phyloP scores from a whole-genome alignment of 2,329 filamentous ascomycete genomes.

The Pseudocercospora crystallina region DNA sequence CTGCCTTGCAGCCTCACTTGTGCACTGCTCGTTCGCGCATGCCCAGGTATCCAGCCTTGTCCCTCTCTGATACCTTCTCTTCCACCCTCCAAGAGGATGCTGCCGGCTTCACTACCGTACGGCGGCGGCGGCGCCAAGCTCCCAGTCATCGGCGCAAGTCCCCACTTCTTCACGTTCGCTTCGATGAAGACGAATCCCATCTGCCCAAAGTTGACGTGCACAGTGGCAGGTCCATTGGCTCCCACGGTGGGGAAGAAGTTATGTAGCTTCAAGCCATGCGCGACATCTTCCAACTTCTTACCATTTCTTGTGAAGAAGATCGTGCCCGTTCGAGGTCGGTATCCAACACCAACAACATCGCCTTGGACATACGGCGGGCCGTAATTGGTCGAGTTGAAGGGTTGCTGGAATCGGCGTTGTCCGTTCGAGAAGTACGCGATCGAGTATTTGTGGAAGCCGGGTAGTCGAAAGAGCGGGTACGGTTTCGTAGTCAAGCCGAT shows the following conservation, averaged over 20 bases:
- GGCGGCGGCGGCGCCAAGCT: constrained; percentile 92
- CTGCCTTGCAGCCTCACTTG: constrained; percentile 70
- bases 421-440: constrained; percentile 89
- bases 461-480: constrained; percentile 89
- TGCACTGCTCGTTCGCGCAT: constrained; percentile 73
- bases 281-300: constrained; percentile 93
- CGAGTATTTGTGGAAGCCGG: constrained; percentile 90
- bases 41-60: constrained; percentile 58
- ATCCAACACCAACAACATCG: constrained; percentile 93
- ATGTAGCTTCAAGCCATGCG: constrained; percentile 86
- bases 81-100: constrained; percentile 88
- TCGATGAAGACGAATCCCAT: constrained; percentile 99
- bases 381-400: constrained; percentile 77
- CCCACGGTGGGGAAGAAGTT: constrained; percentile 99
- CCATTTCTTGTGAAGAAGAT: constrained; percentile 98
- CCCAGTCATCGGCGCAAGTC: constrained; percentile 90
- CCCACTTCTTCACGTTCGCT: constrained; percentile 99
- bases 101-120: constrained; percentile 95
- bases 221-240: constrained; percentile 84
- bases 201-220: constrained; percentile 97
- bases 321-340: constrained; percentile 88
- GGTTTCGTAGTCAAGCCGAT: constrained; percentile 97
- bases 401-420: constrained; percentile 86
- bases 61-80: constrained; percentile 54
- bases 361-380: constrained; percentile 85